Conservation (phyloP, 1,284 basidiomycete species). For the Filobasidium uniguttulatum region DNA sequence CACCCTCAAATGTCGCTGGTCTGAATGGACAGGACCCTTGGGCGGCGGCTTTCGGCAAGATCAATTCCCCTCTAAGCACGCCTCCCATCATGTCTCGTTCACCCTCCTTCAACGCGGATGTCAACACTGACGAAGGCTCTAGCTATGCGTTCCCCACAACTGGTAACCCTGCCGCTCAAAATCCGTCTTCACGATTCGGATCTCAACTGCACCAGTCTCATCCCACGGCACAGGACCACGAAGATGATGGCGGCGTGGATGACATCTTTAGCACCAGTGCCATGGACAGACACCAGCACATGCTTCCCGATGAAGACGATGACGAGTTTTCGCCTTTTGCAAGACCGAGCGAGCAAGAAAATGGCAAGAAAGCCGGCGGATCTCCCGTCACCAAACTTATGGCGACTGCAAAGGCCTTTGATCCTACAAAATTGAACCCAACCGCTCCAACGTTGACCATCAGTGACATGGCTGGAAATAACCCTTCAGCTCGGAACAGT, state of each 20-base stretch:
- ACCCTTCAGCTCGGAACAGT: constrained; percentile 1
- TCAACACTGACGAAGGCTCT: background rate
- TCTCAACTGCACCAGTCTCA: background rate
- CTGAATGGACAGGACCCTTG: constrained; percentile 8
- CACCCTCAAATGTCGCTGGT: background rate
- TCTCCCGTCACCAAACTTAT: constrained; percentile 18
- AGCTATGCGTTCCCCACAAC: background rate
- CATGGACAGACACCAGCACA: constrained; percentile 11
- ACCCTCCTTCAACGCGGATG: constrained; percentile 11
- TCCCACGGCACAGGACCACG: constrained; percentile 4
- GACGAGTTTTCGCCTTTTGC: constrained; percentile 46
- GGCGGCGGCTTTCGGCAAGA: constrained; percentile 7
- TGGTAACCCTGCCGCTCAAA: no score
- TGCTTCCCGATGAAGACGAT: constrained; percentile 31
- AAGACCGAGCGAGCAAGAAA: constrained; percentile 12
- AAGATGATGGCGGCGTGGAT: constrained; percentile 15
- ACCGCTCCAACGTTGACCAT: background rate
- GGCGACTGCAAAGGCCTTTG: constrained; percentile 27
- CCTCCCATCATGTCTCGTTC: constrained; percentile 31
- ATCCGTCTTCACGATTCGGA: background rate
- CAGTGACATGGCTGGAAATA: constrained; percentile 3
- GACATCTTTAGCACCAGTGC: constrained; percentile 26
- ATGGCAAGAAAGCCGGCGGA: constrained; percentile 18
- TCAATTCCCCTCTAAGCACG: constrained; percentile 37
- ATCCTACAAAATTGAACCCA: constrained; percentile 19